Base-by-base conservation (phyloP, 495 filamentous ascomycete genomes). In the Penicillium angulare region DNA sequence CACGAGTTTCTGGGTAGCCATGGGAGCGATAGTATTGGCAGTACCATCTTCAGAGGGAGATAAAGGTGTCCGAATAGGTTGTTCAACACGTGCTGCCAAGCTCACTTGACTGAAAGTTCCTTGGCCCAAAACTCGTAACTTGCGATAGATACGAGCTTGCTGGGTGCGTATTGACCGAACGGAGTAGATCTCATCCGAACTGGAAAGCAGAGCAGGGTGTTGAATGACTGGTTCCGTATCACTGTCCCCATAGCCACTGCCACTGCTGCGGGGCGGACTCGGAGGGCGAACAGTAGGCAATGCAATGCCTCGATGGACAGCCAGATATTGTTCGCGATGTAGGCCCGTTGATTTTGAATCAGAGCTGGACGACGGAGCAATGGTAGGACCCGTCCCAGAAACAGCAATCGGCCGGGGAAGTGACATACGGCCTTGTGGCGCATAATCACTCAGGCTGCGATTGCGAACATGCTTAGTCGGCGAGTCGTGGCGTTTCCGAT, bases 91-190 rank as follows among this genome's bases (percentile, higher is more conserved):
- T 4, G 89, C 95, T 3, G 91, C 92, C 8, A 98, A 76, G 63
- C 91, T 84, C 22, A 98, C 93, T 55, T 88, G 88, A 68, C 91
- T 96, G 67, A 98, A 98, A 2, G 93, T 96, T 12, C 93, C 93
- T 51, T 96, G 89, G 7, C 93, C 93, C 8, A 98, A 77, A 56
- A 86, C 72, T 45, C 85, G 86, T 20, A 98, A 65, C 26, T 86
- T 87, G 55, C 87, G 78, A 81, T 89, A 98, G 55, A 69, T 63
- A 9, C 73, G 64, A 10, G 66, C 63, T 34, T 76, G 73, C 33
- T 76, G 64, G 1, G 72, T 75, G 20, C 72, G 68, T 22, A 76
- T 60, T 5, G 73, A 76, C 21, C 66, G 69, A n/a, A 76, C 73
- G 8, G 66, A 67, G 35, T 76, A 76, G 1, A 74, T 58, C 29